Percentiles rank a stretch among this genome's conserved stretches.
phyloP scores from a whole-genome alignment of 179 eudicot species.

The Heliamphora pulchella region DNA sequence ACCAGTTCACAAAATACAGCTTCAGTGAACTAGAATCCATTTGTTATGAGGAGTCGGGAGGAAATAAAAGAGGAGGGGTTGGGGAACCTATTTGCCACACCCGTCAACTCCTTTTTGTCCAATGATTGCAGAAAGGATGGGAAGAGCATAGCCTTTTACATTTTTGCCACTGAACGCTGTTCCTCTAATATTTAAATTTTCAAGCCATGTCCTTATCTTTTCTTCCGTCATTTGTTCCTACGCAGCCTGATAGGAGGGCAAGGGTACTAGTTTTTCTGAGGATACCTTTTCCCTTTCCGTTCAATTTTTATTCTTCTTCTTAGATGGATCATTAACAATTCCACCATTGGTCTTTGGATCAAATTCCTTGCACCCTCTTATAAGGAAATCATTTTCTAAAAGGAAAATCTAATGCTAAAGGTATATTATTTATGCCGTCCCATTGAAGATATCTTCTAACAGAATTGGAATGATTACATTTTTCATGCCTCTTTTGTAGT shows the following conservation, averaged over 20 bases:
- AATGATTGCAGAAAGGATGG: not conserved
- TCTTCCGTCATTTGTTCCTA: not conserved
- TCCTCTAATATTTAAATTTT: not conserved
- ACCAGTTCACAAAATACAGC: not conserved
- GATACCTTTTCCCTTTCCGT: not conserved
- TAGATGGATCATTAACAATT: not conserved
- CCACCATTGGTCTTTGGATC: not conserved
- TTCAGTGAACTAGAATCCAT: not conserved
- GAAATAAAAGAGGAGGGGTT: not conserved
- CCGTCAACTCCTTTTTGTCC: not conserved
- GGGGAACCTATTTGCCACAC: not conserved
- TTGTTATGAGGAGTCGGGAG: not conserved
- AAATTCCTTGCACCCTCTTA: not conserved
- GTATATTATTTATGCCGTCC: not conserved
- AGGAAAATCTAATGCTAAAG: not conserved
- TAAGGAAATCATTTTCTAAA: not conserved
- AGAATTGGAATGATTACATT: not conserved
- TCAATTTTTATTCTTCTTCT: not conserved
- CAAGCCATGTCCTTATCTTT: too few relatives aligned
- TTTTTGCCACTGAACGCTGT: not conserved
- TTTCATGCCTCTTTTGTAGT: conserved; percentile 33
- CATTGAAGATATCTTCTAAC: not conserved
- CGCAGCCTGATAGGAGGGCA: not conserved
- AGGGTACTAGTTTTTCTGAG: not conserved
- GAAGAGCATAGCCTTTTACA: not conserved